These are phyloP conservation scores for Sporothrix mexicana DNA, from an alignment of 2,329 filamentous ascomycete species.

Conservation along the genomic window DNA sequence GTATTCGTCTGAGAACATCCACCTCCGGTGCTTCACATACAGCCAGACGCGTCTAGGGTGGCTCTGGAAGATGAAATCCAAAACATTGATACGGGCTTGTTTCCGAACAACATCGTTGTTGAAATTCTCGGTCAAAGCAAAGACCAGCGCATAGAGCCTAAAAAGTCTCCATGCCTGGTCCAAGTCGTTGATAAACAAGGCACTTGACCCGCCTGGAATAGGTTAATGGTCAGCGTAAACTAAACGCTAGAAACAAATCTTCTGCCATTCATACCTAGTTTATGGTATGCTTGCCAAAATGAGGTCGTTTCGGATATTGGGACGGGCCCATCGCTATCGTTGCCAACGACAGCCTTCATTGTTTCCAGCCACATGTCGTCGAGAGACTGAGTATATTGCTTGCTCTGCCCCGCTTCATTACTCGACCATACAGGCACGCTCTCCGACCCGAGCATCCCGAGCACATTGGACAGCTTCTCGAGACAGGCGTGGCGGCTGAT, in stretches of 20 bases:
- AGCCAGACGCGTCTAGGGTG: not conserved
- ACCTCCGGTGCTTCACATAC: not conserved
- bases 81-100: not conserved
- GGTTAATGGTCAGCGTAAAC: not conserved
- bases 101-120: not conserved
- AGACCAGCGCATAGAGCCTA: not conserved
- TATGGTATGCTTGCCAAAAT: not conserved
- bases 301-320: not conserved
- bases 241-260: not conserved
- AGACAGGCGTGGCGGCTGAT: not conserved
- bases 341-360: not conserved
- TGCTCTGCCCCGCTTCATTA: not conserved
- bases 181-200: not conserved
- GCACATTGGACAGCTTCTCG: not conserved
- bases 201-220: not conserved
- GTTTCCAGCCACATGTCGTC: not conserved
- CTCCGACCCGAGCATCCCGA: not conserved
- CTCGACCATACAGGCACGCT: not conserved
- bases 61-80: not conserved
- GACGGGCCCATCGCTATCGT: not conserved
- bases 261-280: too few relatives aligned
- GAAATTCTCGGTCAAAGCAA: not conserved
- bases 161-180: not conserved
- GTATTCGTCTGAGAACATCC: conserved; percentile 3
- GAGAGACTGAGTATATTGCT: not conserved